Conservation (phyloP, 2,329 filamentous ascomycete species). For the Scedosporium minutisporum region DNA sequence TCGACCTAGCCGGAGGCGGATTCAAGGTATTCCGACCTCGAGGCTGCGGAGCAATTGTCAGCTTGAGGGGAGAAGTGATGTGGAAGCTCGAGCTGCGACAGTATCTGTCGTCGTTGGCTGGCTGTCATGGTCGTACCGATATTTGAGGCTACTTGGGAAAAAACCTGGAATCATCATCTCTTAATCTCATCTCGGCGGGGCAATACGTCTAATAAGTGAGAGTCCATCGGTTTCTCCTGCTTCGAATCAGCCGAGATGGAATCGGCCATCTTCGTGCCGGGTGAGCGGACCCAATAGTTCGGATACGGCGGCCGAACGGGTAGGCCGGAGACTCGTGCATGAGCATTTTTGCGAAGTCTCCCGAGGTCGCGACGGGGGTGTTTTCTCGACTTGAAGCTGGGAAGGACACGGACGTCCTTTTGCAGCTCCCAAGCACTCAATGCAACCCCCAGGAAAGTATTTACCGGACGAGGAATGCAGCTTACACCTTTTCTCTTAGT, state of each 20-base stretch:
- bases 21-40: neutral
- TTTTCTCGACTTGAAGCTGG: too few relatives aligned
- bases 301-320: neutral
- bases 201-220: neutral
- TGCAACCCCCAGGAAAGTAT: too few relatives aligned
- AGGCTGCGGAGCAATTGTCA: neutral
- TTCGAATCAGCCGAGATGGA: neutral
- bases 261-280: neutral
- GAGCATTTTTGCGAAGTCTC: constrained; percentile 7
- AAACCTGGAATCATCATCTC: neutral
- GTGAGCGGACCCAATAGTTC: neutral
- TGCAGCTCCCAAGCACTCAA: too few relatives aligned
- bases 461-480: neutral
- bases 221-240: neutral
- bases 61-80: neutral
- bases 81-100: neutral
- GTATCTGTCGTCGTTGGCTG: neutral
- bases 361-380: neutral
- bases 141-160: neutral
- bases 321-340: neutral
- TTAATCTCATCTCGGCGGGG: neutral
- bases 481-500: neutral
- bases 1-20: neutral
- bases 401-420: too few relatives aligned
- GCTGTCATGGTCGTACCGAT: too few relatives aligned